These are phyloP conservation scores for Eimeria sp. DNA, from an alignment of 169 alveolate species.

Conservation along the genomic window DNA sequence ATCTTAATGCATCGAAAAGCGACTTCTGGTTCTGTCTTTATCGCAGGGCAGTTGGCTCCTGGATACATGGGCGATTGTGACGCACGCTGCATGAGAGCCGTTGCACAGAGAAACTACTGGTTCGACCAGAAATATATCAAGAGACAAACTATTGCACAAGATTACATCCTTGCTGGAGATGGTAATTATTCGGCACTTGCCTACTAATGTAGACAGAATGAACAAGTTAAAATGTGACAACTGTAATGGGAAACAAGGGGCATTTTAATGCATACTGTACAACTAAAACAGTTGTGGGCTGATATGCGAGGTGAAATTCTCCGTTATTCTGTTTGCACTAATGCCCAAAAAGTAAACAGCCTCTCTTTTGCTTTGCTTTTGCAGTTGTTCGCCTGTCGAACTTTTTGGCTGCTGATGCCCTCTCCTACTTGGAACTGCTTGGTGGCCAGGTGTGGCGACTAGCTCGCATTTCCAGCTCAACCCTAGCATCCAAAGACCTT, in stretches of 20 bases:
- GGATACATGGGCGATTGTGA: constrained; percentile 54
- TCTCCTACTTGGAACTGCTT: constrained; percentile 45
- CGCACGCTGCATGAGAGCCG: constrained; percentile 44
- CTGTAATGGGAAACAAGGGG: too few species aligned
- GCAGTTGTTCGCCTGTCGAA: constrained; percentile 36
- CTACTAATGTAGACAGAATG: background rate
- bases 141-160: background rate
- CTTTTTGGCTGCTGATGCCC: constrained; percentile 28
- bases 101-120: constrained; percentile 5
- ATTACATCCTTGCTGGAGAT: constrained; percentile 46
- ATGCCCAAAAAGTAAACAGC: too few species aligned
- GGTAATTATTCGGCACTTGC: background rate
- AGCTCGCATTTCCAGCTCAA: background rate
- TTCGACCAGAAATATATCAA: background rate
- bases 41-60: constrained; percentile 52
- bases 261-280: too few species aligned
- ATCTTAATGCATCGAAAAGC: background rate
- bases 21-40: background rate
- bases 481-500: background rate
- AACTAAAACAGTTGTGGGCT: too few species aligned
- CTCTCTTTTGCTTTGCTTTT: background rate
- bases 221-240: background rate
- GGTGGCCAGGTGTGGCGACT: constrained; percentile 63
- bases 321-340: background rate
- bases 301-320: too few species aligned